Base-by-base conservation (phyloP, 192 early-diverging fungal genomes). In the Funneliformis geosporum region DNA sequence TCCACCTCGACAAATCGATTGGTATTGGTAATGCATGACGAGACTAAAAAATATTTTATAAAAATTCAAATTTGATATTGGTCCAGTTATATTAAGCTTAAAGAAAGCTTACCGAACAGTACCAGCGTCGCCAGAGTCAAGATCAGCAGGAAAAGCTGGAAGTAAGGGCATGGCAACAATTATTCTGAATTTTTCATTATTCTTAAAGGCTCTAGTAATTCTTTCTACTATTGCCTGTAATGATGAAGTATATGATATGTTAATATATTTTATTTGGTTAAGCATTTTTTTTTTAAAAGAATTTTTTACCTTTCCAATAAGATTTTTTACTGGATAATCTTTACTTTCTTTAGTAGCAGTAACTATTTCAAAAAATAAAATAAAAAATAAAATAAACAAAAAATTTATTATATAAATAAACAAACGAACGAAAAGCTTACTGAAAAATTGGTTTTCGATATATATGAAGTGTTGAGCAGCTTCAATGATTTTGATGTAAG, bases 381-480 rank as follows among this genome's bases (percentile, higher is more conserved):
- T 61, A 23, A 62, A 65, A 23, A 28, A 27, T 10, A 60, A 33
- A 4, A 23, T 25, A n/a, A n/a, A n/a, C n/a, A n/a, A n/a, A n/a
- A n/a, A n/a, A n/a, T n/a, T n/a, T n/a, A n/a, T n/a, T n/a, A n/a
- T n/a, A n/a, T n/a, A n/a, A n/a, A n/a, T n/a, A n/a, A n/a, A n/a
- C n/a, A n/a, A n/a, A n/a, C n/a, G n/a, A n/a, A 62, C 62, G 12
- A 14, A 74, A 44, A 28, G 74, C 89, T 80, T 88, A 90, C 89
- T 90, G 83, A 97, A 97, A 87, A 97, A 97, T 81, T 97, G 96
- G 83, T 97, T 96, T 82, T 97, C 96, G 75, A 97, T 96, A 84
- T 97, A 97, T n/a, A 97, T 86, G 83, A 92, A 96, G 79, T 97
- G 95, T 79, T 94, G 87, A 21, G 96, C 92, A 42, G 89, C 82